Base-by-base conservation (phyloP, 805 yeast species). In the Suhomyces sp. region DNA sequence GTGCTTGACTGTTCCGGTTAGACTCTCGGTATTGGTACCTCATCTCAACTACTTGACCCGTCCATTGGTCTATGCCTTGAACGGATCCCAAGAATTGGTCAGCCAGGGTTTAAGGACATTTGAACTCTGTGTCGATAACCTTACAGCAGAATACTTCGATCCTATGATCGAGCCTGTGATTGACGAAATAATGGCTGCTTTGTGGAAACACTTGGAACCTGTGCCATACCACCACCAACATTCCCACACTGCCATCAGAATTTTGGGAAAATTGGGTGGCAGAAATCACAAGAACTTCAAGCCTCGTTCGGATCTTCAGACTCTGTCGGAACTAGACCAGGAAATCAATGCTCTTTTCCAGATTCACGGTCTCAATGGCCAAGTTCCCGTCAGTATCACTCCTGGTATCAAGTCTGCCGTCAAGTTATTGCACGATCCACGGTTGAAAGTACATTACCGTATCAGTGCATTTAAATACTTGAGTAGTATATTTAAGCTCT, bases 151-250 rank as follows among this genome's bases (percentile, higher is more conserved):
- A 58, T 94, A 92, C 68, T 91, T 94, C 68, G 99, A 94, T 62
- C 98, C 99, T 2, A 92, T 94, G 65, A 85, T 94, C 55, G 97
- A 92, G 64, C 98, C 99, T 0, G 97, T 92, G 1, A 85, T 93
- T 50, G 96, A 89, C 55, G 97, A 94, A 60, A 91, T 96, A 1
- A 88, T 92, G 90, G 85, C 87, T 38, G 96, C 97, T 0, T 75
- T 94, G 33, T 94, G 97, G 93, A 86, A 83, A 56, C 94, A 93
- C 60, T 71, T 94, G 59, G 85, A 85, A 62, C 99, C 99, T 1
- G 80, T 92, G 35, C 98, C 99, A 0, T 91, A 90, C 66, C 90
- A 88, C 59, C 98, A 94, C 61, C 96, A 90, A 58, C 97, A 92
- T 59, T 87, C 97, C 15, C 99, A 94, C 66, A 90, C 97, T 0